phyloP scores from a whole-genome alignment of 768 basidiomycete species.

The Coprinellus aureogranulatus region DNA sequence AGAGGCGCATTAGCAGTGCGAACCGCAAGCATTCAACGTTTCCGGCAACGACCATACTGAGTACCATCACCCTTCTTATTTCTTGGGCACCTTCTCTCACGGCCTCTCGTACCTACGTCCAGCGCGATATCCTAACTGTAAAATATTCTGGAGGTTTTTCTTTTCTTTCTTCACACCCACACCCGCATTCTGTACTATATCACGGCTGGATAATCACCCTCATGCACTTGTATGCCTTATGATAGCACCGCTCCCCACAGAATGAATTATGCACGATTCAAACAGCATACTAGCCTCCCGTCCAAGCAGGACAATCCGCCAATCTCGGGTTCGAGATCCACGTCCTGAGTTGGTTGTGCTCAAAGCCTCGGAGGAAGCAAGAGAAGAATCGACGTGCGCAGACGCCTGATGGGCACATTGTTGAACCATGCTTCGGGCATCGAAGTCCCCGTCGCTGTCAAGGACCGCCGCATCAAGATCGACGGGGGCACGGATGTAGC shows the following conservation, averaged over 20 bases:
- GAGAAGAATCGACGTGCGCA: background rate
- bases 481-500: background rate
- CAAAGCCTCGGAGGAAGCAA: slow-evolving; percentile 2
- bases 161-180: no score
- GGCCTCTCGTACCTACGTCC: no score
- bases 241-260: background rate
- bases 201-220: background rate
- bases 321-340: slow-evolving; percentile 6
- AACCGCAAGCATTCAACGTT: no score
- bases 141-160: no score
- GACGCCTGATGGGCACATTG: background rate
- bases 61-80: no score
- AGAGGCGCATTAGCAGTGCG: slow-evolving; percentile 32
- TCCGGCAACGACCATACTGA: no score
- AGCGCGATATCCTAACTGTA: no score
- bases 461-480: slow-evolving; percentile 5
- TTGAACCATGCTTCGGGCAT: slow-evolving; percentile 1
- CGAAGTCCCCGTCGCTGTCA: slow-evolving; percentile 4
- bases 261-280: background rate
- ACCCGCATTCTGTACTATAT: no score
- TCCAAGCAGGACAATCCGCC: background rate
- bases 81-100: no score
- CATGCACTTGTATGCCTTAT: background rate
- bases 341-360: background rate
- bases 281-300: background rate